Evolutionary conservation across 179 eudicot genomes (phyloP).

Genomic region (Monotropa hypopitys): DNA sequence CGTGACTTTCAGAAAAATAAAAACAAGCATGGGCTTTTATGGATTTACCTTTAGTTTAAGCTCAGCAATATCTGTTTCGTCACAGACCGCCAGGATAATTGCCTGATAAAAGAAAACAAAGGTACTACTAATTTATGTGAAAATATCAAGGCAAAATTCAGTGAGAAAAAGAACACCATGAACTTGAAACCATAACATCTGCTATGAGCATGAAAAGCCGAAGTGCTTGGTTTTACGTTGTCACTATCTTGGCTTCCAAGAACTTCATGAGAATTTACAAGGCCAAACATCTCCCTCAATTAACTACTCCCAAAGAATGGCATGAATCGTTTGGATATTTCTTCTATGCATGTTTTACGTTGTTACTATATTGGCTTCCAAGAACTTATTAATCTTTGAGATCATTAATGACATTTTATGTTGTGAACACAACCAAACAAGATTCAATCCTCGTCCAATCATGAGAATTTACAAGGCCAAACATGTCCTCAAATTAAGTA

Average conservation of each 20-base stretch:
- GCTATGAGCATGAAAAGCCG: neutral
- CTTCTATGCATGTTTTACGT: neutral
- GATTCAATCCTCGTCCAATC: too few species aligned
- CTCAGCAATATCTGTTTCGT: constrained; percentile 83
- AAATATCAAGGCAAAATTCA: neutral
- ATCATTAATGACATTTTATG: too few species aligned
- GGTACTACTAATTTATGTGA: neutral
- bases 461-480: too few species aligned
- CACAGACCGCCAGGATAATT: constrained; percentile 73
- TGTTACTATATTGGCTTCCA: neutral
- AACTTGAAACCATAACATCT: neutral
- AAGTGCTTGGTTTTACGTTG: neutral
- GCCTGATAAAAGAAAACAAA: constrained; percentile 32
- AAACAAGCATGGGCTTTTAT: neutral
- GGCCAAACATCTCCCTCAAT: neutral
- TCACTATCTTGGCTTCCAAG: neutral
- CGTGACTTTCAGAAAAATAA: neutral
- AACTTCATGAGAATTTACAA: neutral
- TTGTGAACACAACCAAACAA: too few species aligned
- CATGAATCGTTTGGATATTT: neutral
- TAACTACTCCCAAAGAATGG: neutral
- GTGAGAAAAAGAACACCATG: neutral
- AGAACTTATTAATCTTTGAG: neutral
- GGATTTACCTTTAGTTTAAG: constrained; percentile 69
- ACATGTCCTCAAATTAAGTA: too few species aligned